These are phyloP conservation scores for Phytophthora megakarya DNA, from an alignment of 352 stramenopile genomes.

Conservation along the genomic window DNA sequence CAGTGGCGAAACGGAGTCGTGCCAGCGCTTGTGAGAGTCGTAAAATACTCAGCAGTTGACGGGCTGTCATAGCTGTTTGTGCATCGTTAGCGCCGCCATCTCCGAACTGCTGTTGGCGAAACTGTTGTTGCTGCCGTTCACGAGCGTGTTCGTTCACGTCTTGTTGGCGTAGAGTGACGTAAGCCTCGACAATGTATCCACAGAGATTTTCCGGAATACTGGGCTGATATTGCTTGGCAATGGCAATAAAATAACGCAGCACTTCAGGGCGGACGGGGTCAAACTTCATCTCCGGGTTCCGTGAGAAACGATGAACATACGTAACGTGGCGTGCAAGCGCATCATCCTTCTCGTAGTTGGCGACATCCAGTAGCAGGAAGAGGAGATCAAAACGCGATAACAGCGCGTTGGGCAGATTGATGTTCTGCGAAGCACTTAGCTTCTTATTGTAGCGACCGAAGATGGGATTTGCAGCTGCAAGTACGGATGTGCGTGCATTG, in stretches of 20 bases:
- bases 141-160: slow-evolving; percentile 85
- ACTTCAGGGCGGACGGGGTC: slow-evolving; percentile 93
- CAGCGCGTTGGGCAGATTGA: slow-evolving; percentile 99
- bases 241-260: slow-evolving; percentile 88
- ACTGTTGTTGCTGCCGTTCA: slow-evolving; percentile 56
- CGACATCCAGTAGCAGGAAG: slow-evolving; percentile 98
- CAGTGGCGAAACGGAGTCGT: slow-evolving; percentile 94
- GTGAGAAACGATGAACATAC: slow-evolving; percentile 90
- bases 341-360: slow-evolving; percentile 93
- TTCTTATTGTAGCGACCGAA: slow-evolving; percentile 92
- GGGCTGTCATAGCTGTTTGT: slow-evolving; percentile 98
- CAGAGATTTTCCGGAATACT: slow-evolving; percentile 93
- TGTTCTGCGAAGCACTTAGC: slow-evolving; percentile 94
- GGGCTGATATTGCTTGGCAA: slow-evolving; percentile 87
- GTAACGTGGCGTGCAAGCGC: slow-evolving; percentile 93
- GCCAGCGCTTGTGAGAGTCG: slow-evolving; percentile 97
- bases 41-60: slow-evolving; percentile 98
- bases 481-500: slow-evolving; percentile 96
- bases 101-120: slow-evolving; percentile 44
- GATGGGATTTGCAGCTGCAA: slow-evolving; percentile 99
- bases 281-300: slow-evolving; percentile 92
- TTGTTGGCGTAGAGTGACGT: slow-evolving; percentile 96
- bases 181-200: slow-evolving; percentile 98
- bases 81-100: slow-evolving; percentile 77
- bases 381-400: slow-evolving; percentile 99